A percentile compares a stretch with the other conserved stretches of the same genome.
These are phyloP conservation scores for Athelia sp. DNA, from an alignment of 1,284 basidiomycete species.

Conservation along the genomic window DNA sequence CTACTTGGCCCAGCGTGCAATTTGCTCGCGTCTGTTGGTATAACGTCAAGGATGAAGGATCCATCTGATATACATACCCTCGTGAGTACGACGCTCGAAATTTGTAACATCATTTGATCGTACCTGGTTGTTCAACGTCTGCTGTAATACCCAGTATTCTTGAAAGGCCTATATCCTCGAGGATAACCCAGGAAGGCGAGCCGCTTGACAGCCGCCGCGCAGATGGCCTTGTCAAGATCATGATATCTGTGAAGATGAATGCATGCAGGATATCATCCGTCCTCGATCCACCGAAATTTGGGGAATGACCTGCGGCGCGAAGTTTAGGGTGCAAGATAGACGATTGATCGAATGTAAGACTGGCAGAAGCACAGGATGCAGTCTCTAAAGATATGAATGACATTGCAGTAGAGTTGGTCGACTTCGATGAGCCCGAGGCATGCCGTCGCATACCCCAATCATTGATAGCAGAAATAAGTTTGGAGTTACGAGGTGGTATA, in stretches of 20 bases:
- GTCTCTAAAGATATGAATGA: conserved; percentile 19
- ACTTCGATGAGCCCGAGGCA: conserved; percentile 41
- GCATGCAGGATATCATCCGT: conserved; percentile 31
- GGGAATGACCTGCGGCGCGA: not conserved
- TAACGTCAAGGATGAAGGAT: conserved; percentile 40
- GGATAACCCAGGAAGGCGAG: conserved; percentile 34
- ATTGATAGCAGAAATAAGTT: conserved; percentile 35
- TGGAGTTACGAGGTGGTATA: conserved; percentile 15
- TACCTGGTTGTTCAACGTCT: conserved; percentile 12
- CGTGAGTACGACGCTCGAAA: not conserved
- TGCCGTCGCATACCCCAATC: conserved; percentile 35
- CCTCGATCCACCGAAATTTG: no score
- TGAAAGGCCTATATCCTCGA: conserved; percentile 50
- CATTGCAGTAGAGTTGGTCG: conserved; percentile 27
- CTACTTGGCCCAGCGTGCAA: conserved; percentile 39
- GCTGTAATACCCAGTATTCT: conserved; percentile 48
- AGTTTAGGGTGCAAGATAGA: conserved; percentile 5
- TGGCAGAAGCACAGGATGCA: conserved; percentile 12
- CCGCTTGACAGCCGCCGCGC: conserved; percentile 17
- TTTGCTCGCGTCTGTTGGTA: conserved; percentile 40
- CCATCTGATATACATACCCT: not conserved
- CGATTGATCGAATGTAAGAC: not conserved
- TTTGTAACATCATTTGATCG: no score
- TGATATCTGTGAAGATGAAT: conserved; percentile 68
- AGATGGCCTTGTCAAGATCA: conserved; percentile 43